Conservation (phyloP, 2,329 filamentous ascomycete species). For the Clonostachys rosea region DNA sequence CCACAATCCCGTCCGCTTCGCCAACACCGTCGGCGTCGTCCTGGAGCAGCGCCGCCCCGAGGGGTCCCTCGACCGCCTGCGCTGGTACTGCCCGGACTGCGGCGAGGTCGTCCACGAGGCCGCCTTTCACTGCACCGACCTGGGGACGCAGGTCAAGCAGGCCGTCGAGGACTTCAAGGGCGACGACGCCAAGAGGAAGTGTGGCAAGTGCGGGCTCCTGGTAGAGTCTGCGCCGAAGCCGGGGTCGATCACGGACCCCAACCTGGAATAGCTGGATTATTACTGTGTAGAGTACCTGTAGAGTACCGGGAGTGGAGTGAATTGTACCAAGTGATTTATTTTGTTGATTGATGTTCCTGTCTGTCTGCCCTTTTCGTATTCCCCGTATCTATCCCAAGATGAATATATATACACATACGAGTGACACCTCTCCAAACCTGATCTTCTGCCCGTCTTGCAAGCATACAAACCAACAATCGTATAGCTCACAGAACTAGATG, state of each 20-base stretch:
- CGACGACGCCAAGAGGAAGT: slow-evolving; percentile 64
- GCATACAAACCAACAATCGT: no score
- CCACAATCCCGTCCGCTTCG: slow-evolving; percentile 92
- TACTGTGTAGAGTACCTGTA: neutral
- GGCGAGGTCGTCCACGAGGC: slow-evolving; percentile 76
- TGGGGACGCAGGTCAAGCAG: slow-evolving; percentile 91
- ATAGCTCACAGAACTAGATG: neutral
- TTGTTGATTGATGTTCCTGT: no score
- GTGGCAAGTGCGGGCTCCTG: slow-evolving; percentile 69
- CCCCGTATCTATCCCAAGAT: no score
- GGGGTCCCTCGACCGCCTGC: slow-evolving; percentile 68
- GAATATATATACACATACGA: no score
- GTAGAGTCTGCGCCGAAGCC: slow-evolving; percentile 65
- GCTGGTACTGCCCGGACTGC: slow-evolving; percentile 84
- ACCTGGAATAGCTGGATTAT: slow-evolving; percentile 23
- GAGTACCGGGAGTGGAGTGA: neutral
- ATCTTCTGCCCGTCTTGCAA: no score
- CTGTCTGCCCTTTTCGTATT: no score
- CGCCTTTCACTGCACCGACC: slow-evolving; percentile 80
- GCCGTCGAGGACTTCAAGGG: slow-evolving; percentile 79
- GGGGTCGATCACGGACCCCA: slow-evolving; percentile 56
- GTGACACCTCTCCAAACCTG: no score
- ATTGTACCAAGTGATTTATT: no score
- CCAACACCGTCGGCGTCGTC: slow-evolving; percentile 89
- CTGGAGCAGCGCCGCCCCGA: slow-evolving; percentile 78